These are phyloP conservation scores for Mycena amicta DNA, from an alignment of 768 basidiomycete genomes.

Conservation along the genomic window DNA sequence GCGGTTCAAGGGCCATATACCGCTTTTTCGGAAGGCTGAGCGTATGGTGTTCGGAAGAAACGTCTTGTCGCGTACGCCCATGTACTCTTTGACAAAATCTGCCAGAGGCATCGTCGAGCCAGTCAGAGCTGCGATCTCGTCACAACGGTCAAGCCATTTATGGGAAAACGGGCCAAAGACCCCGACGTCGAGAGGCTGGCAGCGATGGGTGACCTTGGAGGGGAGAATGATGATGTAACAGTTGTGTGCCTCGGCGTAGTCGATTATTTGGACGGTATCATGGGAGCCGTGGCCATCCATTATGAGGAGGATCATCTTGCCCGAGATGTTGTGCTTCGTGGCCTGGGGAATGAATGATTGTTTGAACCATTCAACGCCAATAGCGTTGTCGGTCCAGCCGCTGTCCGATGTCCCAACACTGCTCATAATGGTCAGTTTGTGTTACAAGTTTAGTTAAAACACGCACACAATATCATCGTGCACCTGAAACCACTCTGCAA, in stretches of 20 bases:
- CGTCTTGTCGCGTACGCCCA: slow-evolving; percentile 21
- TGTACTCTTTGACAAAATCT: slow-evolving; percentile 34
- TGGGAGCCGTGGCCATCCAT: slow-evolving; percentile 32
- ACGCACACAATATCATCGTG: not conserved
- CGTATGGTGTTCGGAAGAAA: slow-evolving; percentile 22
- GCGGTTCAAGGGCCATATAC: slow-evolving; percentile 26
- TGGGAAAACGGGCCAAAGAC: not conserved
- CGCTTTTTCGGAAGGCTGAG: slow-evolving; percentile 25
- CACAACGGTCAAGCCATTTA: not conserved
- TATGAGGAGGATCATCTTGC: slow-evolving; percentile 22
- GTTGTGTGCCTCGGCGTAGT: not conserved
- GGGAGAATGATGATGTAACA: not conserved
- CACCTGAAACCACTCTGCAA: not conserved
- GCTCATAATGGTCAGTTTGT: slow-evolving; percentile 6
- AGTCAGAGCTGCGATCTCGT: not conserved
- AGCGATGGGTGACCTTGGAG: not conserved
- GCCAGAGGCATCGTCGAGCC: slow-evolving; percentile 27
- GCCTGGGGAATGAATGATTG: slow-evolving; percentile 26
- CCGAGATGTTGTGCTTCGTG: not conserved
- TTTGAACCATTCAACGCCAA: slow-evolving; percentile 24
- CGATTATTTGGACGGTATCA: not conserved
- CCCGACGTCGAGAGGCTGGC: not conserved
- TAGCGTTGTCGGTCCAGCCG: slow-evolving; percentile 30
- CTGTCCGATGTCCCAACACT: slow-evolving; percentile 27
- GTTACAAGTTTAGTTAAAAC: not conserved